Evolutionary conservation across 2,329 filamentous ascomycete species (phyloP), one percentile per base, ranked within the genome.

Genomic region (Zymoseptoria ardabiliae): DNA sequence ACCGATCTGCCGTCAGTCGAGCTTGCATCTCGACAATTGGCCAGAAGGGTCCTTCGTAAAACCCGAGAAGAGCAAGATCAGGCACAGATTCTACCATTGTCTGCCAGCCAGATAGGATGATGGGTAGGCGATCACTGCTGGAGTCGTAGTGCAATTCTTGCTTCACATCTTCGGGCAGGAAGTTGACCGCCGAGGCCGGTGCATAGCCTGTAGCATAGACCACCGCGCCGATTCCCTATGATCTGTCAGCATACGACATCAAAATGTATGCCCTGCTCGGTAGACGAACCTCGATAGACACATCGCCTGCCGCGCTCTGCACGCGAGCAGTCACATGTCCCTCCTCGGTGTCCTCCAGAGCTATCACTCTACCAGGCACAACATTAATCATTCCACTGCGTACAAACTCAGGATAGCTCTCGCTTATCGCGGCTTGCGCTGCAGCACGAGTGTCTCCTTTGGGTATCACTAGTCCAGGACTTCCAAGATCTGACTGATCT

Each of bases 11-110:
- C 5, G 92, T 75, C 62, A 89, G 81, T 0, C 87, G 82, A 2
- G 90, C 86, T 73, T 95, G 90, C 87, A 91, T 89, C 72, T 94
- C 90, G 81, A 93, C 91, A 0, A 91, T 85, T 0, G 88, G 88
- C 90, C 90, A 95, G 71, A 90, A 94, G 0, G 90, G 89, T 0
- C 88, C 88, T 61, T 90, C 82, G 69, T 95, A 95, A 73, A 91
- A 91, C 0, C 90, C 90, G 1, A 94, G 86, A 67, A 94, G 92
- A 0, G 88, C 89, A 0, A 94, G 75, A 5, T 82, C 82, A 0
- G 86, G 81, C 0, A 91, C 72, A 0, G 78, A 75, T 59, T 86
- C 83, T 3, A 48, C 64, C 10, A 59, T 65, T 2, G 70, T 72
- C 55, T 72, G 70, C 69, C 69, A 72, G n/a, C 67, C 85, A 21